phyloP scores from a whole-genome alignment of 1,139 yeast genomes.

The Chernovozyma sophiae-reginae region DNA sequence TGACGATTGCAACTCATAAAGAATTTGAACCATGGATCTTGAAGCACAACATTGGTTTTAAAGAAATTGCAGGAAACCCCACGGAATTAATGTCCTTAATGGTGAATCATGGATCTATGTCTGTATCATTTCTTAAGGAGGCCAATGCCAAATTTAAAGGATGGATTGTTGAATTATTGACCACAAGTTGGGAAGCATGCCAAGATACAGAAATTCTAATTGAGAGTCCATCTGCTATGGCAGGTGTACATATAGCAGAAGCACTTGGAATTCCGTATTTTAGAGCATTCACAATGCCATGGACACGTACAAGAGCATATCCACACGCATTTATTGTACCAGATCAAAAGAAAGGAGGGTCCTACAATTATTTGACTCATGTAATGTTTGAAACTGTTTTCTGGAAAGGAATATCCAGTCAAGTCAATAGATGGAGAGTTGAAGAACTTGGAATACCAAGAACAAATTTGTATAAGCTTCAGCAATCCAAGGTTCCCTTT shows the following conservation, averaged over 20 bases:
- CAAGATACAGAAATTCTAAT: constrained; percentile 79
- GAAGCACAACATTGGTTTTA: constrained; percentile 62
- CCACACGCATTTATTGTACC: constrained; percentile 97
- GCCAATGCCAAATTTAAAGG: constrained; percentile 73
- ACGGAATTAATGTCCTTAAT: constrained; percentile 86
- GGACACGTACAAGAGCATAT: constrained; percentile 93
- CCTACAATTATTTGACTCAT: constrained; percentile 87
- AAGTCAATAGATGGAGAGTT: constrained; percentile 84
- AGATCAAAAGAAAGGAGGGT: constrained; percentile 87
- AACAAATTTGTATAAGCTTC: constrained; percentile 67
- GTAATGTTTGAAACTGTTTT: constrained; percentile 88
- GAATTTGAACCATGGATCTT: constrained; percentile 79
- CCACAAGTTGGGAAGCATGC: constrained; percentile 80
- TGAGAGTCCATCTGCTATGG: constrained; percentile 95
- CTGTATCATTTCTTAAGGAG: constrained; percentile 76
- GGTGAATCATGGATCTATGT: constrained; percentile 88
- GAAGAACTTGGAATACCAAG: constrained; percentile 59
- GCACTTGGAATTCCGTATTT: constrained; percentile 85
- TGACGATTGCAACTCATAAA: constrained; percentile 77
- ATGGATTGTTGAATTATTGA: constrained; percentile 74
- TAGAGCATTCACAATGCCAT: constrained; percentile 97
- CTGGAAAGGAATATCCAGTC: constrained; percentile 91
- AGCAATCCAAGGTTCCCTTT: constrained; percentile 80
- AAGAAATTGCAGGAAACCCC: constrained; percentile 86
- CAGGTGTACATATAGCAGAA: constrained; percentile 92